phyloP scores from a whole-genome alignment of 768 basidiomycete genomes.

The Mycena vulgaris region DNA sequence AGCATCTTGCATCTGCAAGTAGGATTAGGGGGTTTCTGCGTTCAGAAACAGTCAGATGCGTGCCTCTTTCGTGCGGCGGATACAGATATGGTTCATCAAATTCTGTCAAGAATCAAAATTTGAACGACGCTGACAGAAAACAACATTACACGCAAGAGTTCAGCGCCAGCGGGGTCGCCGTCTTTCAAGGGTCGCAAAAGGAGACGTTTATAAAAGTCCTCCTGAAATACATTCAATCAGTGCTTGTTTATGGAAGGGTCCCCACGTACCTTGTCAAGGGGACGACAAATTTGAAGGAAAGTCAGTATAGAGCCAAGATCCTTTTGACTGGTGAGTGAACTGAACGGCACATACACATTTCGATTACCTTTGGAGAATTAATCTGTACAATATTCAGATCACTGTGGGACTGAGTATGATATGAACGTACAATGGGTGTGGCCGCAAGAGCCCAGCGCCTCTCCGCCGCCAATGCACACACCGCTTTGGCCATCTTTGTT shows the following conservation, averaged over 20 bases:
- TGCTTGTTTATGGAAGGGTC: background rate
- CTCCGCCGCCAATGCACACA: constrained; percentile 74
- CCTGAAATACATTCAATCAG: constrained; percentile 38
- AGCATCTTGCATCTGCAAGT: constrained; percentile 84
- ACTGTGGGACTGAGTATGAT: constrained; percentile 6
- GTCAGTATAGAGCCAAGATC: constrained; percentile 90
- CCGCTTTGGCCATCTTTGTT: constrained; percentile 86
- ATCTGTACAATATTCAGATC: constrained; percentile 61
- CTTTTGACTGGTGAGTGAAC: constrained; percentile 53
- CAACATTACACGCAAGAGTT: constrained; percentile 72
- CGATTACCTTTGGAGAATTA: constrained; percentile 78
- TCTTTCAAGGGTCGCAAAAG: constrained; percentile 84
- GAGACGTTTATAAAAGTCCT: constrained; percentile 85
- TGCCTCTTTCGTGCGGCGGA: constrained; percentile 89
- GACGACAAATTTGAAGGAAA: constrained; percentile 89
- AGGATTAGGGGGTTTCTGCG: background rate
- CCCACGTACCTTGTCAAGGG: constrained; percentile 72
- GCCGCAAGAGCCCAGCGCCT: constrained; percentile 88
- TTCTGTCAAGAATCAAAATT: constrained; percentile 23
- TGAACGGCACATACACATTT: background rate
- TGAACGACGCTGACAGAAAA: background rate
- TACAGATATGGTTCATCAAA: constrained; percentile 83
- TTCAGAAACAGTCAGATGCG: background rate
- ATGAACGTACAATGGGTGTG: constrained; percentile 86
- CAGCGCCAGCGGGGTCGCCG: constrained; percentile 76